phyloP scores from a whole-genome alignment of 352 stramenopile species.

The Blastocystis sp. region DNA sequence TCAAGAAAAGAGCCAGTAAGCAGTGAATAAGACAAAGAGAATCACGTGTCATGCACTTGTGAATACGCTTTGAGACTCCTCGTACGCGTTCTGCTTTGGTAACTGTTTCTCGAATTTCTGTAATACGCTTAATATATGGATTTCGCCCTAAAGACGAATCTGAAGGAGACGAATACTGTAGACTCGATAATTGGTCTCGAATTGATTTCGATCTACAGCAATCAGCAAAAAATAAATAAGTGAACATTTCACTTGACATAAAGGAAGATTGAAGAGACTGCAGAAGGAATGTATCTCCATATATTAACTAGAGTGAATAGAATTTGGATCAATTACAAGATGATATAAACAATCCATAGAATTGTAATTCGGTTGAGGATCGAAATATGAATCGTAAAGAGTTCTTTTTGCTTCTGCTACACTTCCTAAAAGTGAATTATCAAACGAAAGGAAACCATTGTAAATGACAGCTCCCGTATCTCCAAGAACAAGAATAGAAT shows the following conservation, averaged over 20 bases:
- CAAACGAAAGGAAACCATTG: neutral
- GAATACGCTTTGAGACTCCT: neutral
- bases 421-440: neutral
- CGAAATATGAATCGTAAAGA: neutral
- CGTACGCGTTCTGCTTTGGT: neutral
- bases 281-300: neutral
- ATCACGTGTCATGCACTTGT: slow-evolving; percentile 20
- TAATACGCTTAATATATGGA: neutral
- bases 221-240: neutral
- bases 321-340: neutral
- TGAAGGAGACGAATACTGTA: neutral
- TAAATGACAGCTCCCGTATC: neutral
- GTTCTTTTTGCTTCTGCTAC: neutral
- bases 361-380: slow-evolving; percentile 1
- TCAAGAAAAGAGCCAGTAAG: neutral
- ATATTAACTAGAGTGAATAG: neutral
- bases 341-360: slow-evolving; percentile 25
- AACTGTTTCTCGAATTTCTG: slow-evolving; percentile 38
- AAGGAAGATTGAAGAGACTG: neutral
- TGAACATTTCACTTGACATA: neutral
- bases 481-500: neutral
- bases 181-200: neutral
- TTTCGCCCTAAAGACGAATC: neutral
- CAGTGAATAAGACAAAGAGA: neutral
- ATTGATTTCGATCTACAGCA: neutral